Base-by-base conservation (phyloP, 495 filamentous ascomycete species). In the Xylaria bambusicola region DNA sequence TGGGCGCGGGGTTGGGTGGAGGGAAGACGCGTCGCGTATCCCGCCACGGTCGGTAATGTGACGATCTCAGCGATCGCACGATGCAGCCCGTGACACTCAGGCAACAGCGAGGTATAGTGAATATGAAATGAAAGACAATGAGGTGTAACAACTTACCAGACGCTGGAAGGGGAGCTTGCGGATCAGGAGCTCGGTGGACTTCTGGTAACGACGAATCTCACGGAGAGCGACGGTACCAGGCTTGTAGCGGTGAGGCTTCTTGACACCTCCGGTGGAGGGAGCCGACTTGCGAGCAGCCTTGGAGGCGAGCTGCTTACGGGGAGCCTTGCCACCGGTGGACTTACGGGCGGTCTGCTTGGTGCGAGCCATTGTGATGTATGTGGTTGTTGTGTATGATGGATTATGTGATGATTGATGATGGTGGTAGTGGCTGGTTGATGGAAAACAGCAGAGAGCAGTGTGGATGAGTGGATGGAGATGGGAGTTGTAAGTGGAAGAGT, bases 131-230 rank as follows among this genome's bases (percentile, higher is more conserved):
- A 12, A 18, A 1, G n/a, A 56, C 17, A 15, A 38, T 38, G 31
- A 40, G 6, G 40, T 20, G 15, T 44, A 24, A 21, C 20, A 24
- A 75, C 78, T 73, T 77, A 81, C 94, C 73, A 99, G 85, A 83
- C 94, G 95, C 87, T 99, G 94, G 90, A 99, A 99, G 75, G 94
- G 94, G 70, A 99, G 92, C 91, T 99, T 99, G 87, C 94, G 94
- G 87, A 99, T 99, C 71, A 99, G 80, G 62, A 99, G 93, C 91
- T 99, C 94, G 71, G 94, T 99, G 68, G 92, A 97, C 87, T 99
- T 99, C 87, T 99, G 94, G 88, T 99, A 99, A 75, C 94, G 94
- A 93, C 94, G 95, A 77, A 99, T 99, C 85, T 99, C 94, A 93
- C 94, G 94, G 71, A 99, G 94, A 93, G 94, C 94, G 89, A 99